Percentiles rank a stretch among this genome's conserved stretches.
phyloP scores from a whole-genome alignment of 495 filamentous ascomycete genomes.

The Penicillium ochrochloron region DNA sequence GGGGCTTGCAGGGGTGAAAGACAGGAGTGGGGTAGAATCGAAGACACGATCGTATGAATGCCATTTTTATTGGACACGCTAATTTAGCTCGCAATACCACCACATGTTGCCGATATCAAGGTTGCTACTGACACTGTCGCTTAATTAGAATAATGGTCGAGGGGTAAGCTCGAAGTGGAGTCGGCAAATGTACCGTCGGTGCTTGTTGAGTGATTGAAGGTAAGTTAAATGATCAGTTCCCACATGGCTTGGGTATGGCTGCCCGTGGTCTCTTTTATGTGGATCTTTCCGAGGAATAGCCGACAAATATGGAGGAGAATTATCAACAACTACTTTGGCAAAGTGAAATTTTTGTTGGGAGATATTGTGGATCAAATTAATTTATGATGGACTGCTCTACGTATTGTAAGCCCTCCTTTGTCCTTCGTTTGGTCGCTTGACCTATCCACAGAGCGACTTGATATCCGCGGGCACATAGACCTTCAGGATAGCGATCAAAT shows the following conservation, averaged over 20 bases:
- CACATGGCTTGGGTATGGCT: neutral
- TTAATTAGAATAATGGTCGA: neutral
- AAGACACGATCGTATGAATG: neutral
- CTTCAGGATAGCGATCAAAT: slow-evolving; percentile 21
- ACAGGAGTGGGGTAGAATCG: slow-evolving; percentile 6
- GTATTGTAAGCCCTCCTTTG: neutral
- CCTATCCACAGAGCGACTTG: slow-evolving; percentile 22
- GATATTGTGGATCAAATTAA: neutral
- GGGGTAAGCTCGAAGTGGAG: neutral
- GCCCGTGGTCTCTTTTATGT: neutral
- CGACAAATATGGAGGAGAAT: neutral
- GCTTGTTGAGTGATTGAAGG: neutral
- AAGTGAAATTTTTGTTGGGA: neutral
- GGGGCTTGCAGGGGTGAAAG: neutral
- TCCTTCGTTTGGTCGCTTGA: neutral
- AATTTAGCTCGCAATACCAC: neutral
- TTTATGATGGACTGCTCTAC: neutral
- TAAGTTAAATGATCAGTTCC: neutral
- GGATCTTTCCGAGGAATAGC: slow-evolving; percentile 1
- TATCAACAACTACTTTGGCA: neutral
- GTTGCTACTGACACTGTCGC: neutral
- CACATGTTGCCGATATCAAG: neutral
- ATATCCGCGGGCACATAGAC: slow-evolving; percentile 23
- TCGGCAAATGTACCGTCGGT: neutral
- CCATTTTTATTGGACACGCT: neutral